Evolutionary conservation across 306 rosid species (phyloP).

Genomic region (Prunus mume): DNA sequence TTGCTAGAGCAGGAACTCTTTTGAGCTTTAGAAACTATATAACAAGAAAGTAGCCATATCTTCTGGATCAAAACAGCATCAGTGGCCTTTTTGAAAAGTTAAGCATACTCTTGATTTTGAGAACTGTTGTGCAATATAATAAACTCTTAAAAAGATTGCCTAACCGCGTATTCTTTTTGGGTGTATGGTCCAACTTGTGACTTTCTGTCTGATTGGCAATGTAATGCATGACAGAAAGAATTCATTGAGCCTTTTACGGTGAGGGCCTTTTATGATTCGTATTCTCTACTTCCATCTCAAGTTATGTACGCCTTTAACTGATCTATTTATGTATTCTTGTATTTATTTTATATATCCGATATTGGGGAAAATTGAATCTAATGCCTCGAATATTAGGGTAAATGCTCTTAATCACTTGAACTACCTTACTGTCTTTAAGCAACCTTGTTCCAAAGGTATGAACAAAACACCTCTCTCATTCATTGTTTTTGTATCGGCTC

Average conservation of each 20-base stretch:
- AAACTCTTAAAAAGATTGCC: neutral
- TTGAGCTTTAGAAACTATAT: conserved; percentile 8
- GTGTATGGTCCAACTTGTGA: conserved; percentile 26
- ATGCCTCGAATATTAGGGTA: accelerated
- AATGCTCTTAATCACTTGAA: too few species aligned
- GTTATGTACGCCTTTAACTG: conserved; percentile 18
- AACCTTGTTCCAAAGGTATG: conserved; percentile 14
- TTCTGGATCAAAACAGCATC: neutral
- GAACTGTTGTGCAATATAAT: neutral
- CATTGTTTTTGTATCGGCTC: conserved; percentile 3
- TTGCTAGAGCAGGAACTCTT: conserved; percentile 23
- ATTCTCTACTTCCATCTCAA: conserved; percentile 44
- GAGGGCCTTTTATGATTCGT: neutral
- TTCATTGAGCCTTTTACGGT: neutral
- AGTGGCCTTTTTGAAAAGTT: neutral
- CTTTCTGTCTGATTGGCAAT: conserved; percentile 21
- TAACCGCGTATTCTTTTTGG: conserved; percentile 4
- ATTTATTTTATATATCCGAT: too few species aligned
- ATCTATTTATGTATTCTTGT: too few species aligned
- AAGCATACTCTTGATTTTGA: neutral
- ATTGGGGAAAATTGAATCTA: too few species aligned
- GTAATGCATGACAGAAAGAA: conserved; percentile 9
- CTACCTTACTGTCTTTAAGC: neutral
- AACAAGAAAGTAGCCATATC: neutral
- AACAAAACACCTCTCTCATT: conserved; percentile 2